Percentiles rank a stretch among this genome's conserved stretches.
phyloP scores from a whole-genome alignment of 1,284 basidiomycete genomes.

The Rugosomyces carneus region DNA sequence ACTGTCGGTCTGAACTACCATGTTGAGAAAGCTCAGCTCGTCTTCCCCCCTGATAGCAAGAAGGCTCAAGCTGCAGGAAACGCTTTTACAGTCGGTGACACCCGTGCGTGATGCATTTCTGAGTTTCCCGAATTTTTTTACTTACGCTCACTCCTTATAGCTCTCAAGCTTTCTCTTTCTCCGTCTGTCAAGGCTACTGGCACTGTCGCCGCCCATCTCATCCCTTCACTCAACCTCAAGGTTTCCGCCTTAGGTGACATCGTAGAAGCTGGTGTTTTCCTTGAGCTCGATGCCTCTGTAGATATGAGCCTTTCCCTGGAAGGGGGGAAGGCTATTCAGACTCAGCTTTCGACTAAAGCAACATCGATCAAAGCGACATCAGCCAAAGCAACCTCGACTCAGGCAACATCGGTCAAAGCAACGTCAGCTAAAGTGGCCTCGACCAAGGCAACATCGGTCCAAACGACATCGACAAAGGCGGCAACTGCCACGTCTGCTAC shows the following conservation, averaged over 20 bases:
- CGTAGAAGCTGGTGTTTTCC: slow-evolving; percentile 33
- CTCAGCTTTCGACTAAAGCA: background rate
- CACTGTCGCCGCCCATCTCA: slow-evolving; percentile 40
- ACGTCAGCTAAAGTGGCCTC: background rate
- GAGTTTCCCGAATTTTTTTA: background rate
- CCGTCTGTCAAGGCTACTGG: slow-evolving; percentile 35
- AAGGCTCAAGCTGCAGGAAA: slow-evolving; percentile 21
- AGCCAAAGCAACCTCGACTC: background rate
- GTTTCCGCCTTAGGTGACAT: slow-evolving; percentile 32
- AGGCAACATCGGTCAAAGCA: background rate
- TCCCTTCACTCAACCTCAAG: slow-evolving; percentile 41
- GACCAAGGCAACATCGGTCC: background rate
- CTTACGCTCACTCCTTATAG: slow-evolving; percentile 21
- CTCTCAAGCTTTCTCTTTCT: slow-evolving; percentile 35
- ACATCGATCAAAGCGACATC: background rate
- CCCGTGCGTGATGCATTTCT: slow-evolving; percentile 26
- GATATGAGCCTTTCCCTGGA: slow-evolving; percentile 30
- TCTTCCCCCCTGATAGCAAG: slow-evolving; percentile 34
- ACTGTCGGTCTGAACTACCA: slow-evolving; percentile 34
- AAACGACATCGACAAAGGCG: background rate
- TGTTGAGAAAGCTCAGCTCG: slow-evolving; percentile 31
- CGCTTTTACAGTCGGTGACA: slow-evolving; percentile 29
- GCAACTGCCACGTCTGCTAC: background rate
- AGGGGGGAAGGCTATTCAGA: too few relatives aligned
- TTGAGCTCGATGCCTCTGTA: slow-evolving; percentile 41